Evolutionary conservation across 805 yeast genomes (phyloP).

Genomic region (Ogataea corticis): DNA sequence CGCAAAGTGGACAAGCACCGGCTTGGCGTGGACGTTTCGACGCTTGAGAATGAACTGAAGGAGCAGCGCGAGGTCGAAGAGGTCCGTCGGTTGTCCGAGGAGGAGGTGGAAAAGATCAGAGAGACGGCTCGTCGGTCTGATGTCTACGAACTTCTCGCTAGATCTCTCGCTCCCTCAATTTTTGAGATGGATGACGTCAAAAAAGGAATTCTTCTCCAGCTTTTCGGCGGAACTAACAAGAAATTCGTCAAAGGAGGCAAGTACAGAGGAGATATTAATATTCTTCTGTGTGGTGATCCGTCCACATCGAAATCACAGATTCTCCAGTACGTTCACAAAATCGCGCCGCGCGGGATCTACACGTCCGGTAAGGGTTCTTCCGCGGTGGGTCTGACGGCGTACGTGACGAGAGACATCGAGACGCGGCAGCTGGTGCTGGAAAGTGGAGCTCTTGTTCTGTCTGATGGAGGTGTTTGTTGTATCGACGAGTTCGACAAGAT

Average conservation of each 20-base stretch:
- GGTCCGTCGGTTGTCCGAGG: conserved; percentile 60
- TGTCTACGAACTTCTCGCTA: conserved; percentile 78
- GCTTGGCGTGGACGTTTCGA: conserved; percentile 75
- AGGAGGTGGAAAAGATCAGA: conserved; percentile 65
- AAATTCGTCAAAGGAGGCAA: conserved; percentile 86
- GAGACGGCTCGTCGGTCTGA: conserved; percentile 69
- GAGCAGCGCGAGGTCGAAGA: conserved; percentile 78
- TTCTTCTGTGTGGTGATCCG: conserved; percentile 95
- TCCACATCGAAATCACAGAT: conserved; percentile 96
- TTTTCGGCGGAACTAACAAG: conserved; percentile 95
- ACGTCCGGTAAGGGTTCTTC: conserved; percentile 99
- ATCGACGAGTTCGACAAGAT: conserved; percentile 98
- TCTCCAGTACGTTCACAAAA: conserved; percentile 91
- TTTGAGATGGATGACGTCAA: conserved; percentile 96
- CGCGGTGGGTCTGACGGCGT: conserved; percentile 98
- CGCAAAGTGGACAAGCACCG: conserved; percentile 82
- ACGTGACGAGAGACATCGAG: conserved; percentile 90
- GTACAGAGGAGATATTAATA: conserved; percentile 93
- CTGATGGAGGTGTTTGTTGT: conserved; percentile 98
- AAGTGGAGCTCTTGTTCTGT: conserved; percentile 91
- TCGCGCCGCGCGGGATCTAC: conserved; percentile 96
- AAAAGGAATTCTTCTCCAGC: conserved; percentile 87
- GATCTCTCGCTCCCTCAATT: conserved; percentile 96
- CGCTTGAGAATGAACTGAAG: conserved; percentile 58
- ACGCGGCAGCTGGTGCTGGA: conserved; percentile 92